These are phyloP conservation scores for Cucumis sativus DNA, from an alignment of 306 rosid genomes.

Conservation along the genomic window Cucumber_9930_V3 NC_026657.2:11626001-11626500, in stretches of 20 bases:
- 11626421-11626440: not conserved
- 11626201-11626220: not conserved
- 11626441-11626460: not conserved
- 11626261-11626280: no score
- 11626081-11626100: not conserved
- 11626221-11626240: not conserved
- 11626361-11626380: not conserved
- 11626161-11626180: not conserved
- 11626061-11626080: slow-evolving; percentile 91
- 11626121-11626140: not conserved
- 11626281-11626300: no score
- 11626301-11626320: no score
- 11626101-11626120: not conserved
- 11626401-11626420: not conserved
- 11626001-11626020: slow-evolving; percentile 89
- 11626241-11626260: not conserved
- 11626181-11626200: not conserved
- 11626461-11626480: not conserved
- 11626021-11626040: slow-evolving; percentile 90
- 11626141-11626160: not conserved
- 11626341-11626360: not conserved
- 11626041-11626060: slow-evolving; percentile 86
- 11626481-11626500: not conserved
- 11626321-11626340: not conserved
- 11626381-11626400: not conserved